These are phyloP conservation scores for Spergularia bocconei DNA, from an alignment of 148 eudicot species.

Conservation along the genomic window DNA sequence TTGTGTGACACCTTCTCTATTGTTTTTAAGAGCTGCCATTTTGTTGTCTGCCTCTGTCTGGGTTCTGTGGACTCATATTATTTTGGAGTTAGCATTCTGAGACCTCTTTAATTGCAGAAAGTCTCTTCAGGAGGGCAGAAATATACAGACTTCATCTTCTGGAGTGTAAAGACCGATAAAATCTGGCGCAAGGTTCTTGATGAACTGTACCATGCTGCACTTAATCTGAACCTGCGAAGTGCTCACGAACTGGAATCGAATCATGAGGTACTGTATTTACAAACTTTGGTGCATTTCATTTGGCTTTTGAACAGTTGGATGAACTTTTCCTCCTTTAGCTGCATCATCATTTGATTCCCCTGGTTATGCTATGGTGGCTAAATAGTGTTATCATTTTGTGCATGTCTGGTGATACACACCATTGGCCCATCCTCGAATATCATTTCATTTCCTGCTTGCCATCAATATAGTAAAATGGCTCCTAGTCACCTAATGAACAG, in stretches of 20 bases:
- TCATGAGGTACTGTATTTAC: conserved; percentile 52
- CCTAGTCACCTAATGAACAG: no score
- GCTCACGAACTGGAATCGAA: conserved; percentile 58
- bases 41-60: background rate
- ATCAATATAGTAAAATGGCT: no score
- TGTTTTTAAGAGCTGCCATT: no score
- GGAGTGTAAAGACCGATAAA: conserved; percentile 52
- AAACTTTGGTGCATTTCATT: background rate
- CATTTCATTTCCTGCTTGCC: no score
- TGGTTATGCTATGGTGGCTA: no score
- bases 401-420: no score
- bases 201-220: conserved; percentile 86
- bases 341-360: background rate
- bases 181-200: conserved; percentile 66
- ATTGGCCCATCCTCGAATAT: no score
- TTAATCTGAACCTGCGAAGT: conserved; percentile 60
- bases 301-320: background rate
- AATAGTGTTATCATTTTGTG: no score
- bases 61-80: background rate
- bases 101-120: conserved; percentile 44
- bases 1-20: no score
- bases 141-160: conserved; percentile 39
- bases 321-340: background rate
- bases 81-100: background rate
- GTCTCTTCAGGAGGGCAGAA: conserved; percentile 36